These are phyloP conservation scores for Aschersonia sp. DNA, from an alignment of 2,329 filamentous ascomycete genomes.

Conservation along the genomic window DNA sequence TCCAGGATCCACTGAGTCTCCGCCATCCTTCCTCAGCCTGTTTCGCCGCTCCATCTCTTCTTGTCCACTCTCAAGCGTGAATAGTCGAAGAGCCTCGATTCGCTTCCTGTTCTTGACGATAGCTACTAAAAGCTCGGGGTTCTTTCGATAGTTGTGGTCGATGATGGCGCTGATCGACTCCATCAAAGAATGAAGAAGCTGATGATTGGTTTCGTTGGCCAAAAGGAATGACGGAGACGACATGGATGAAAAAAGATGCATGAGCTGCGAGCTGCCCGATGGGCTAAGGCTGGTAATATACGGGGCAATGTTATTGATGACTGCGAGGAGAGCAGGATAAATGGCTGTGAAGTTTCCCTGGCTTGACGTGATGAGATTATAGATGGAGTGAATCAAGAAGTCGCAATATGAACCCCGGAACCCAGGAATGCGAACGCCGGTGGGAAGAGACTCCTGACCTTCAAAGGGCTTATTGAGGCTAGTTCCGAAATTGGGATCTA, in stretches of 20 bases:
- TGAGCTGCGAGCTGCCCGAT: constrained; percentile 62
- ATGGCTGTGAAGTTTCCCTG: constrained; percentile 83
- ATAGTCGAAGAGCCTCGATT: constrained; percentile 72
- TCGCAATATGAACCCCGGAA: constrained; percentile 89
- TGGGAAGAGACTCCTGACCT: constrained; percentile 73
- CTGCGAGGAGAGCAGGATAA: constrained; percentile 79
- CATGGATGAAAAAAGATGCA: constrained; percentile 85
- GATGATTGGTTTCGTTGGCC: constrained; percentile 83
- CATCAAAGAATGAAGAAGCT: constrained; percentile 63
- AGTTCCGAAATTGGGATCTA: constrained; percentile 78
- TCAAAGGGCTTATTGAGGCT: constrained; percentile 83
- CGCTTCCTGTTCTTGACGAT: constrained; percentile 67
- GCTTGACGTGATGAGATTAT: constrained; percentile 77
- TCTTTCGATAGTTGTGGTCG: constrained; percentile 74
- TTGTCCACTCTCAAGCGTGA: constrained; percentile 83
- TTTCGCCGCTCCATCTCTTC: constrained; percentile 77
- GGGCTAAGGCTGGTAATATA: constrained; percentile 66
- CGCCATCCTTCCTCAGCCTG: constrained; percentile 46
- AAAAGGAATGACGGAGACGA: constrained; percentile 84
- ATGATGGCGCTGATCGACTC: constrained; percentile 83
- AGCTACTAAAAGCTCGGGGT: constrained; percentile 66
- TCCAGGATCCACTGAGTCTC: constrained; percentile 31
- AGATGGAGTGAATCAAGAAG: constrained; percentile 89
- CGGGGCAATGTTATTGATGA: constrained; percentile 85
- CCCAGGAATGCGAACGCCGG: constrained; percentile 63